Evolutionary conservation across 1,284 basidiomycete genomes (phyloP), one percentile per base, ranked within the genome.

Genomic region (Sphagnurus paluster): DNA sequence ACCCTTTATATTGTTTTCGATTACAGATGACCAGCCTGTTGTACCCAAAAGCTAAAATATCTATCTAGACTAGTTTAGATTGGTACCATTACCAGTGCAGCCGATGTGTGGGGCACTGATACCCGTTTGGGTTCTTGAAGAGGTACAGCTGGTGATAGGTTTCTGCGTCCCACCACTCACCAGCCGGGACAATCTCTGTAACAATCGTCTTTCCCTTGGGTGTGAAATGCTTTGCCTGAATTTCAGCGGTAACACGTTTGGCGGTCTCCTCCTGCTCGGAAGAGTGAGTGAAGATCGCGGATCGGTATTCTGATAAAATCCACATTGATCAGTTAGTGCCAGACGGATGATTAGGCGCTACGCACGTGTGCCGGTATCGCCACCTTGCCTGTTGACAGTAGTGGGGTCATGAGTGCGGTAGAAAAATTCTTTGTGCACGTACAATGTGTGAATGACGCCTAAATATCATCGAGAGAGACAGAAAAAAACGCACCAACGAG

Each of bases 321-420:
- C n/a, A 25, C 16, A 23, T 26, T 25, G 44, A 38, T 36, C 11
- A 33, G 20, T 25, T 28, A 30, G 14, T 16, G 26, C 11, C 13
- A 6, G 14, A 29, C 30, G 14, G 17, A 14, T 16, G 30, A 8
- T 8, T 7, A 3, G 17, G 23, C n/a, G 11, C 5, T 21, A 80
- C 88, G 60, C 62, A 92, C 90, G 91, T 16, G 81, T 82, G 23
- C 93, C 93, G 1, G 58, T 61, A 60, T 95, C 92, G 1, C 66
- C 76, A 13, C 93, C 93, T 63, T 95, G 93, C 13, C 74, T 69
- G 65, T 95, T 83, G 39, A 77, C 60, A 0, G 90, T 91, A 19
- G 93, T 97, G 1, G 96, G 93, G 60, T 98, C 94, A 63, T 99
- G 96, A 0, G 91, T 95, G 37, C 95, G 81, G 66, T 92, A 95